Base-by-base conservation (phyloP, 345 rosid species). In the Eucalyptus rudis region DNA sequence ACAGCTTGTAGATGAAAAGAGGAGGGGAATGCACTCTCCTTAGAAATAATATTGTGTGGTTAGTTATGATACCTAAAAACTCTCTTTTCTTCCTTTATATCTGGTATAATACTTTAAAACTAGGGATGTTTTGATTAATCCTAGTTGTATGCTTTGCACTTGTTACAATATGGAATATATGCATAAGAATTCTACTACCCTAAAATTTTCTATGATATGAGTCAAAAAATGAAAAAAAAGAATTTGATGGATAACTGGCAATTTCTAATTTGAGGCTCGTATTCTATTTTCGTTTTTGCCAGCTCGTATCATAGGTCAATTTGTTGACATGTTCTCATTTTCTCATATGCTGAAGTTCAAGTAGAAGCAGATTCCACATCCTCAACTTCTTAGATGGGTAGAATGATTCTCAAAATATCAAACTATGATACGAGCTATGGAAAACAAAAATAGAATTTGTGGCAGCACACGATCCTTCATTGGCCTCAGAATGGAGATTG, bases 231-330 rank as follows among this genome's bases (percentile, higher is more conserved):
- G 59, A 22, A 8, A 4, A 4, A 54, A 22, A 56, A 22, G 12
- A 56, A 56, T 56, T 22, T 22, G 59, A 56, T 56, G 59, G 59
- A 20, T 22, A 56, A 56, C 5, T 20, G 2, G 12, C 59, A 56
- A 22, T 56, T 22, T 5, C 27, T 8, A 56, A 8, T 56, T 0
- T 4, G 5, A 22, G 59, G 27, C 27, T 5, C 6, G 43, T 40
- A 43, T 22, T 54, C 59, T 54, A 54, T 54, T 54, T 54, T 54
- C 5, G 0, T 54, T 54, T 56, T 56, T 5, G 1, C 62, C 9
- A 56, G 5, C 27, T 56, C 12, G 5, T 56, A 56, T 24, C 12
- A 22, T 56, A 56, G 62, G 62, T 20, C 3, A 24, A 56, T 22
- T 56, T 56, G 7, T 4, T 17, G 0, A 52, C 56, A 52, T 52